A percentile compares a stretch with the other conserved stretches of the same genome.
These are phyloP conservation scores for Megacollybia marginata DNA, from an alignment of 768 basidiomycete genomes.

Conservation along the genomic window DNA sequence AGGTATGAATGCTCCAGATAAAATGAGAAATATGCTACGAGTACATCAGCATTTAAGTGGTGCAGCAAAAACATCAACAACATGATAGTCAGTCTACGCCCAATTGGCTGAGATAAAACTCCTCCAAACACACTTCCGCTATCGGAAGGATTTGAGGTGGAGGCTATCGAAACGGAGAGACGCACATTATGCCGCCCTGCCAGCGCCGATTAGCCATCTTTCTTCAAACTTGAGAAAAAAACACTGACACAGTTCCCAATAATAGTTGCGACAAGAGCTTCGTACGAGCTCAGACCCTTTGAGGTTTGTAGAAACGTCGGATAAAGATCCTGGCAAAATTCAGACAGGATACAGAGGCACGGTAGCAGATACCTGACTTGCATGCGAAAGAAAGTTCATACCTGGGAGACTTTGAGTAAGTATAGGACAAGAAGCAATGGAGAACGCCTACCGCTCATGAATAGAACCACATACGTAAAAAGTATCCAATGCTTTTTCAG, in stretches of 20 bases:
- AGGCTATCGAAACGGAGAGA: slow-evolving; percentile 1
- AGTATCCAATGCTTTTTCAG: slow-evolving; percentile 53
- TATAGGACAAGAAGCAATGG: not conserved
- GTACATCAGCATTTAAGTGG: not conserved
- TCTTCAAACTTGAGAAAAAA: slow-evolving; percentile 15
- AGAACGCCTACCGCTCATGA: slow-evolving; percentile 32
- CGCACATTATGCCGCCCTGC: slow-evolving; percentile 28
- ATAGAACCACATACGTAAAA: slow-evolving; percentile 50
- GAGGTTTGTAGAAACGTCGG: slow-evolving; percentile 47
- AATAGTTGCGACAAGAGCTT: slow-evolving; percentile 53
- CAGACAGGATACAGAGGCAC: not conserved
- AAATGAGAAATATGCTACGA: slow-evolving; percentile 29
- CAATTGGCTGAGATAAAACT: slow-evolving; percentile 45
- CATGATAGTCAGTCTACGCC: slow-evolving; percentile 56
- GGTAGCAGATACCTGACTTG: slow-evolving; percentile 7
- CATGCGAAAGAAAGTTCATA: not conserved
- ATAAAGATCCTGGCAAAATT: slow-evolving; percentile 32
- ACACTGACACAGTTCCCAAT: slow-evolving; percentile 26
- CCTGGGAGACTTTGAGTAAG: not conserved
- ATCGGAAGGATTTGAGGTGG: not conserved
- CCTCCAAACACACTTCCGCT: slow-evolving; percentile 26
- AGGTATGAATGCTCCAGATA: slow-evolving; percentile 42
- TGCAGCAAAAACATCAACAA: slow-evolving; percentile 5
- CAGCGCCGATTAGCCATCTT: slow-evolving; percentile 11
- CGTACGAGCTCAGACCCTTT: slow-evolving; percentile 39